Conservation (phyloP, 108 stramenopile species). For the Nitzschia sp. region DNA sequence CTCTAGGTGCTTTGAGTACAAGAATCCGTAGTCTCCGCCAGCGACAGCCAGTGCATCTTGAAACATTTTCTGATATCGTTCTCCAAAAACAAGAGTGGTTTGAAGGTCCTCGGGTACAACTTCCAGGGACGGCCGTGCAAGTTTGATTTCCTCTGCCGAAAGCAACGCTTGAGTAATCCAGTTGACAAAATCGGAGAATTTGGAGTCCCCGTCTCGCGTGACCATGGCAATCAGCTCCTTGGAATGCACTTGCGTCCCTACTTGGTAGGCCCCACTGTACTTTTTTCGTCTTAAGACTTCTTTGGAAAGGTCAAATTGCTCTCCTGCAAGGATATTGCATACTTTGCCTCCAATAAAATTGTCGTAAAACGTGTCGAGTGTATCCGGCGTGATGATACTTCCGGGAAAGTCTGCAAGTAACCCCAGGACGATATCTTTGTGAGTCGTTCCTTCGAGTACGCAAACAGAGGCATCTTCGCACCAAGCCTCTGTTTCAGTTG, state of each 20-base stretch:
- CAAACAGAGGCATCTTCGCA: slow-evolving; percentile 39
- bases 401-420: background rate
- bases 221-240: slow-evolving; percentile 15
- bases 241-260: background rate
- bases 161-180: slow-evolving; percentile 49
- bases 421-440: background rate
- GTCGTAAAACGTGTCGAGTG: background rate
- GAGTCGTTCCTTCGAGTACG: slow-evolving; percentile 34
- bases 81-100: slow-evolving; percentile 22
- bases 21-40: slow-evolving; percentile 57
- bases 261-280: slow-evolving; percentile 5
- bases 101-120: slow-evolving; percentile 9
- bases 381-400: background rate
- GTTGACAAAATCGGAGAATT: slow-evolving; percentile 38
- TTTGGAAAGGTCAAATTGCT: slow-evolving; percentile 21
- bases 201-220: slow-evolving; percentile 15
- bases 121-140: slow-evolving; percentile 19
- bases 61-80: slow-evolving; percentile 16
- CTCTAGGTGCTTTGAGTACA: slow-evolving; percentile 32
- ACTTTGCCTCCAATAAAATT: slow-evolving; percentile 1
- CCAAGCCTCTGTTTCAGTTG: background rate
- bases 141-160: slow-evolving; percentile 42
- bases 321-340: slow-evolving; percentile 26
- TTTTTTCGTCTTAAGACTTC: background rate
- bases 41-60: slow-evolving; percentile 44